Evolutionary conservation across 208 protist species (phyloP).

Genomic region (Crithidia acanthocephali): DNA sequence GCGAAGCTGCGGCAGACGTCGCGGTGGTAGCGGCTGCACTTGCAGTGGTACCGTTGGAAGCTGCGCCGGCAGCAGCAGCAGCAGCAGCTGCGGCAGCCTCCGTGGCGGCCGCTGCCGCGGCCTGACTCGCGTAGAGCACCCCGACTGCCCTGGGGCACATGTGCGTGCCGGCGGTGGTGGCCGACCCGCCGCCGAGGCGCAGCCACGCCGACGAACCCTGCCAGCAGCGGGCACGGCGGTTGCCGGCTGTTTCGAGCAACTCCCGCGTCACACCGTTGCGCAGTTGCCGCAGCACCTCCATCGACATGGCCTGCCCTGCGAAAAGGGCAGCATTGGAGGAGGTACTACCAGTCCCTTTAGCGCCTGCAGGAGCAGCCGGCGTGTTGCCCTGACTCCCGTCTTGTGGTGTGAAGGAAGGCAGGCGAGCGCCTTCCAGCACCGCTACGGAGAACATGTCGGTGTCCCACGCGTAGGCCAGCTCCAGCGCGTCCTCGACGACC

Average conservation of each 20-base stretch:
- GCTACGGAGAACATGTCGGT: slow-evolving; percentile 84
- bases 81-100: slow-evolving; percentile 9
- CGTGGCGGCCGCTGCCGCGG: slow-evolving; percentile 11
- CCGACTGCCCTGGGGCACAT: slow-evolving; percentile 38
- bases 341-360: no score
- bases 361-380: no score
- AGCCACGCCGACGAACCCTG: slow-evolving; percentile 48
- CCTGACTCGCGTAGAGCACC: slow-evolving; percentile 32
- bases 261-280: slow-evolving; percentile 53
- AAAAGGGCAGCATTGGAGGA: slow-evolving; percentile 23
- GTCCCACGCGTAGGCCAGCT: slow-evolving; percentile 70
- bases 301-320: slow-evolving; percentile 32
- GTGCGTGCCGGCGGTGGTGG: slow-evolving; percentile 17
- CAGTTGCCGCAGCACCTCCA: slow-evolving; percentile 68
- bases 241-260: slow-evolving; percentile 44
- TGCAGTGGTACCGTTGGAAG: no score
- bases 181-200: slow-evolving; percentile 29
- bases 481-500: slow-evolving; percentile 68
- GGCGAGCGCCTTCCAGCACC: slow-evolving; percentile 37
- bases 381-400: background rate
- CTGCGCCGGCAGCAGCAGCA: no score
- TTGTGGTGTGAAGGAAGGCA: background rate
- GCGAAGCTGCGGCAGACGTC: slow-evolving; percentile 1
- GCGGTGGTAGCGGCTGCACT: background rate
- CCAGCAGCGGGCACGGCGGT: slow-evolving; percentile 40